Percentiles rank a stretch among this genome's conserved stretches.
These are phyloP conservation scores for Penicillium hesseltinei DNA, from an alignment of 2,329 filamentous ascomycete genomes.

Conservation along the genomic window DNA sequence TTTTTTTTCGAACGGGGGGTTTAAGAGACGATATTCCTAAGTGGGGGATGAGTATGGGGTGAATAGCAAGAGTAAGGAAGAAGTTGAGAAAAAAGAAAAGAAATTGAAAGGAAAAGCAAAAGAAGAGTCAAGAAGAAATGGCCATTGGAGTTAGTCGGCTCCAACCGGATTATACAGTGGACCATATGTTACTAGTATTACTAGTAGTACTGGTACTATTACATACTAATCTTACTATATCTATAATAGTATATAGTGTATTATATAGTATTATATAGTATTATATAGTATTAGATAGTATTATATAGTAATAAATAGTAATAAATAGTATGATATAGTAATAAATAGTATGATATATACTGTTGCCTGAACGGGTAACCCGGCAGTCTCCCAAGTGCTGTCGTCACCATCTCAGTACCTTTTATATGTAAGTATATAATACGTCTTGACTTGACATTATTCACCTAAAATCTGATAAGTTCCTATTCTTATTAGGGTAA, in stretches of 20 bases:
- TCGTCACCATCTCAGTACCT: conserved; percentile 2
- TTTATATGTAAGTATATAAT: too few relatives aligned
- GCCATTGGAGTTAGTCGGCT: not conserved
- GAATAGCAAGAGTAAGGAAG: not conserved
- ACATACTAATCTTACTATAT: too few relatives aligned
- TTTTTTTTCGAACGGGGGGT: too few relatives aligned
- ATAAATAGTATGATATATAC: too few relatives aligned
- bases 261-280: too few relatives aligned
- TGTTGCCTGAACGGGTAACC: not conserved
- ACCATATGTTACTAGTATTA: not conserved
- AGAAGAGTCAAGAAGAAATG: not conserved
- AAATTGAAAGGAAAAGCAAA: not conserved
- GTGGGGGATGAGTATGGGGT: not conserved
- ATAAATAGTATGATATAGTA: too few relatives aligned
- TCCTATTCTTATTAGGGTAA: too few relatives aligned
- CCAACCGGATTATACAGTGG: not conserved
- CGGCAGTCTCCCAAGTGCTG: not conserved
- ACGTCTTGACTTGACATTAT: too few relatives aligned
- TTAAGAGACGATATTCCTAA: not conserved
- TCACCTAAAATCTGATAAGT: too few relatives aligned
- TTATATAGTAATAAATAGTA: too few relatives aligned
- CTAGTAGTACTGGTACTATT: not conserved
- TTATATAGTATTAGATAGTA: too few relatives aligned
- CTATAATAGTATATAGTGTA: too few relatives aligned
- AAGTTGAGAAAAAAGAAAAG: not conserved